Base-by-base conservation (phyloP, 257 asterid genomes). In the Parsonsia alboflavescens region DNA sequence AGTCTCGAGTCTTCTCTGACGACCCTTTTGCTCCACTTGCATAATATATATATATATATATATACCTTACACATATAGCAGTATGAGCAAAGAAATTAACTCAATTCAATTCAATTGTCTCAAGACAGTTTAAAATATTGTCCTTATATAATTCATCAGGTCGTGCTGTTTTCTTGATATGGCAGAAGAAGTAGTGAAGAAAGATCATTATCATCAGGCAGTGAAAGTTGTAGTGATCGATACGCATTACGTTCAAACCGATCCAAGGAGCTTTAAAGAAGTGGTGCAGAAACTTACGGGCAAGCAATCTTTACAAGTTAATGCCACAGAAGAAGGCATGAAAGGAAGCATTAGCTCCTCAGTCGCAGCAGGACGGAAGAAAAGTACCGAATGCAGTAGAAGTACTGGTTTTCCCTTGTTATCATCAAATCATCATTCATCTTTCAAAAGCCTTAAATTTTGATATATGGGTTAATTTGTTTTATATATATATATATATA, bases 261-360 rank as follows among this genome's bases (percentile, higher is more conserved):
- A 91, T 74, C 86, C 86, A 0, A 8, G 41, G 64, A 91, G 89
- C 85, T 91, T 91, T 75, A 91, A 91, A 73, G 84, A 91, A 4
- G 96, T 89, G 0, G 96, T 91, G 16, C 96, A 91, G 63, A 83
- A 75, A 17, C 90, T 91, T 73, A 89, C 96, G 61, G 91, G 97
- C 7, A 91, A 86, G 59, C 82, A 86, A 59, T 58, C 91, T 30
- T 0, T 21, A 3, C 2, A 33, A 33, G 39, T 33, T 33, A 33
- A 33, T 33, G 39, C 39, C 3, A 33, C 39, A 70, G n/a, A 73
- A 13, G 36, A 19, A 41, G 62, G 76, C 12, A 36, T 1, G 24
- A 33, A 63, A 33, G 24, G 21, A 63, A 17, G 68, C 4, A 52
- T 33, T 33, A 33, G 39, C 39, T 33, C 22, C 7, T 63, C 22